These are phyloP conservation scores for Penicillium tannophilum DNA, from an alignment of 495 filamentous ascomycete species.

Conservation along the genomic window DNA sequence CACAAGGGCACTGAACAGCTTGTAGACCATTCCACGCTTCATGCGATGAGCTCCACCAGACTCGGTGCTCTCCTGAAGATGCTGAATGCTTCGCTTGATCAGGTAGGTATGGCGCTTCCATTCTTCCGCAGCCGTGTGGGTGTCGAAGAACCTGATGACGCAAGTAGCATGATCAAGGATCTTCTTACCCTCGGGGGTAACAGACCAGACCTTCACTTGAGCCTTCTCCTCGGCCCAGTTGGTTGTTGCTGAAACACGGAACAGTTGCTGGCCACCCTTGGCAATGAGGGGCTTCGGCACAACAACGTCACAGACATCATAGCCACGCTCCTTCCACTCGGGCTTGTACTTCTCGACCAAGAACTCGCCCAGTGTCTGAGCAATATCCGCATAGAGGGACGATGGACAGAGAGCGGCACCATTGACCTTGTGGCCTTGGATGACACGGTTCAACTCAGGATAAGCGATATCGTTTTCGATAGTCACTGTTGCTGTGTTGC, in stretches of 20 bases:
- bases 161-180: constrained; percentile 54
- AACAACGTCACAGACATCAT: constrained; percentile 64
- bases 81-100: constrained; percentile 49
- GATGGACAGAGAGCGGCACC: constrained; percentile 58
- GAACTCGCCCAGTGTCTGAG: constrained; percentile 71
- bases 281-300: constrained; percentile 74
- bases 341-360: constrained; percentile 60
- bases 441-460: constrained; percentile 59
- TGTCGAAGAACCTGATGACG: constrained; percentile 45
- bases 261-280: constrained; percentile 52
- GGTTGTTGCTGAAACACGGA: constrained; percentile 41
- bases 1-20: constrained; percentile 70
- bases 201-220: constrained; percentile 42
- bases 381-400: constrained; percentile 76
- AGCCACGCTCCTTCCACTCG: constrained; percentile 52
- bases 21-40: constrained; percentile 74
- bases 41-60: constrained; percentile 57
- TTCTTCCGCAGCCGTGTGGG: constrained; percentile 29
- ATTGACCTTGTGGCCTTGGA: constrained; percentile 75
- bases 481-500: constrained; percentile 55
- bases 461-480: constrained; percentile 68
- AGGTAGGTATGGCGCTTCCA: constrained; percentile 53
- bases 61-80: constrained; percentile 52
- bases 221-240: constrained; percentile 36
- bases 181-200: constrained; percentile 49